Conservation (phyloP, 331 rosid species). For the Pyrus hybrid region DNA sequence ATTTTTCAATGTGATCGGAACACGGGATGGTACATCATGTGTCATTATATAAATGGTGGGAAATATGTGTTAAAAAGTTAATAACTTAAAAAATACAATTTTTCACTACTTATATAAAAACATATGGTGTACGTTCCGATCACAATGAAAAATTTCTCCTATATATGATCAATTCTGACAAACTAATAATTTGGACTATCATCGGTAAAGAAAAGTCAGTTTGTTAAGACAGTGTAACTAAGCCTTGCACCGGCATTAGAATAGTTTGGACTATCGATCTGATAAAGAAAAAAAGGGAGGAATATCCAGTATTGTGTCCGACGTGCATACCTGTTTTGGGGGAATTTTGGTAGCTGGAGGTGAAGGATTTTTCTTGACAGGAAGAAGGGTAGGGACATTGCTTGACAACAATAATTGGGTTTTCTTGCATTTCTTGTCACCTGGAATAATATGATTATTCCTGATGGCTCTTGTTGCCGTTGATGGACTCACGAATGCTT, state of each 20-base stretch:
- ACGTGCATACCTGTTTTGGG: conserved; percentile 34
- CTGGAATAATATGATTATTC: conserved; percentile 5
- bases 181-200: not conserved
- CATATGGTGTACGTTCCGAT: no score
- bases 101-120: no score
- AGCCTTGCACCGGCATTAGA: no score
- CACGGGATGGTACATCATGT: no score
- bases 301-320: not conserved
- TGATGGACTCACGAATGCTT: conserved; percentile 45
- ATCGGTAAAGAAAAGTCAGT: no score
- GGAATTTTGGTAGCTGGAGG: conserved; percentile 35
- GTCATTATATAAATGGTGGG: no score
- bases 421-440: conserved; percentile 47
- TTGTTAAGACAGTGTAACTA: no score
- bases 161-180: not conserved
- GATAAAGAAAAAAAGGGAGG: not conserved
- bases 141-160: no score
- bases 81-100: no score
- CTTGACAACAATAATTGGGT: conserved; percentile 24
- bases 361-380: conserved; percentile 43
- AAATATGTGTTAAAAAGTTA: no score
- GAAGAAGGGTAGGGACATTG: conserved; percentile 33
- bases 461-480: conserved; percentile 22
- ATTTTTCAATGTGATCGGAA: no score
- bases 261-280: no score